These are phyloP conservation scores for Achaetomiella virescens DNA, from an alignment of 495 filamentous ascomycete species.

Conservation along the genomic window DNA sequence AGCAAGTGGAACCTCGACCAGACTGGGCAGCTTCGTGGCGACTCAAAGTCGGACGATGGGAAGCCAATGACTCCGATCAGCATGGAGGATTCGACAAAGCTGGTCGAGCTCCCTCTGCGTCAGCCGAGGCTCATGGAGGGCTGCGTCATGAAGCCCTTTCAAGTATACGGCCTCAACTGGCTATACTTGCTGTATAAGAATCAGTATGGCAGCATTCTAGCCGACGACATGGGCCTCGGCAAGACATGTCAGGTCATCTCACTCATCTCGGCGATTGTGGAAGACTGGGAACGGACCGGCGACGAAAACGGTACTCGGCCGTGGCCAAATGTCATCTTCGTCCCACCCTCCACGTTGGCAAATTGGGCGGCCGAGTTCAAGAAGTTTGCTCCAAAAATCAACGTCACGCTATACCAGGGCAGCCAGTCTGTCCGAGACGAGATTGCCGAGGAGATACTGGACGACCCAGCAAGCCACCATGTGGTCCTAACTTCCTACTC, in stretches of 20 bases:
- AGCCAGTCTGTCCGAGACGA: conserved; percentile 54
- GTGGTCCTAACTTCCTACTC: conserved; percentile 87
- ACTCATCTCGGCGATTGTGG: conserved; percentile 75
- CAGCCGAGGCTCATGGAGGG: conserved; percentile 66
- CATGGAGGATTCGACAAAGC: conserved; percentile 16
- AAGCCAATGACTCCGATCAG: conserved; percentile 28
- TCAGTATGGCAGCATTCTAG: conserved; percentile 77
- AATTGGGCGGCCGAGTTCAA: conserved; percentile 92
- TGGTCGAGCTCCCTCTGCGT: conserved; percentile 37
- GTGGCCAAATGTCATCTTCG: conserved; percentile 79
- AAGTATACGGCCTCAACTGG: conserved; percentile 94
- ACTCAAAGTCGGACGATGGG: conserved; percentile 20
- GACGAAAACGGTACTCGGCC: conserved; percentile 41
- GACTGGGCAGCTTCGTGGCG: conserved; percentile 44
- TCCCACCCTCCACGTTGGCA: conserved; percentile 86
- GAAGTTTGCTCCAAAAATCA: conserved; percentile 71
- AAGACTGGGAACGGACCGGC: conserved; percentile 34
- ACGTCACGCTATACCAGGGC: conserved; percentile 78
- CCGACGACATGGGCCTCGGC: conserved; percentile 96
- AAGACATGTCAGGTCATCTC: conserved; percentile 97
- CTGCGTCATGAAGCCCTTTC: conserved; percentile 79
- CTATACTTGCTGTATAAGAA: conserved; percentile 71
- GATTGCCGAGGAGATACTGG: conserved; percentile 60
- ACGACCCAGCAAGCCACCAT: conserved; percentile 60
- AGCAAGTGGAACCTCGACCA: conserved; percentile 72